Percentiles rank a stretch among this genome's conserved stretches.
Evolutionary conservation across 2,329 filamentous ascomycete species (phyloP).

Genomic region (Diaporthe citri): DNA sequence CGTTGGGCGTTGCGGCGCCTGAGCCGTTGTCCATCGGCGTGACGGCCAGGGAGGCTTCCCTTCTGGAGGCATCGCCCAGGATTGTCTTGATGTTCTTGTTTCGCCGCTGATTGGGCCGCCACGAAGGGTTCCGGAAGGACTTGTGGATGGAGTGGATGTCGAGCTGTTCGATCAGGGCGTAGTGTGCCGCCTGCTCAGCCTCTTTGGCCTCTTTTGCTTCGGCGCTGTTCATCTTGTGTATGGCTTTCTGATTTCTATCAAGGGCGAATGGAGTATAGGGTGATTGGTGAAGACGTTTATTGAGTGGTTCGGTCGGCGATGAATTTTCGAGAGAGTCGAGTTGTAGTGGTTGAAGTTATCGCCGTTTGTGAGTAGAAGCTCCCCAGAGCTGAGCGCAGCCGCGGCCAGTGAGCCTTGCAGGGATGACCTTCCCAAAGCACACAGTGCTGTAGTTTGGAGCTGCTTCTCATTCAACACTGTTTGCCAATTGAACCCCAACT

Average conservation of each 20-base stretch:
- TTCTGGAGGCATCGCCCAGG: conserved; percentile 86
- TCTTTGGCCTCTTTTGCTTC: conserved; percentile 50
- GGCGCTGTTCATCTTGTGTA: conserved; percentile 27
- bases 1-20: conserved; percentile 77
- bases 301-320: neutral
- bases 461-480: conserved; percentile 22
- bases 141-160: conserved; percentile 90
- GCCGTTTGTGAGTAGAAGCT: conserved; percentile 7
- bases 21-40: conserved; percentile 82
- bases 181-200: conserved; percentile 84
- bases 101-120: conserved; percentile 93
- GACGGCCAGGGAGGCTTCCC: conserved; percentile 86
- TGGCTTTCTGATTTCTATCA: neutral
- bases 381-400: neutral
- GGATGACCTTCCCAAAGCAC: conserved; percentile 21
- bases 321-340: neutral
- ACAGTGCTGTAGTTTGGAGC: neutral
- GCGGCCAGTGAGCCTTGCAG: conserved; percentile 17
- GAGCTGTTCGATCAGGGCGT: conserved; percentile 87
- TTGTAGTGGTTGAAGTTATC: neutral
- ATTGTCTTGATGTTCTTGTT: conserved; percentile 99
- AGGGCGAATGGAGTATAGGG: no score
- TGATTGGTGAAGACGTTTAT: neutral
- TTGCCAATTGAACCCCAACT: neutral
- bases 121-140: conserved; percentile 89